Conservation (phyloP, 1,284 basidiomycete genomes). For the Ustilago hordei region DNA sequence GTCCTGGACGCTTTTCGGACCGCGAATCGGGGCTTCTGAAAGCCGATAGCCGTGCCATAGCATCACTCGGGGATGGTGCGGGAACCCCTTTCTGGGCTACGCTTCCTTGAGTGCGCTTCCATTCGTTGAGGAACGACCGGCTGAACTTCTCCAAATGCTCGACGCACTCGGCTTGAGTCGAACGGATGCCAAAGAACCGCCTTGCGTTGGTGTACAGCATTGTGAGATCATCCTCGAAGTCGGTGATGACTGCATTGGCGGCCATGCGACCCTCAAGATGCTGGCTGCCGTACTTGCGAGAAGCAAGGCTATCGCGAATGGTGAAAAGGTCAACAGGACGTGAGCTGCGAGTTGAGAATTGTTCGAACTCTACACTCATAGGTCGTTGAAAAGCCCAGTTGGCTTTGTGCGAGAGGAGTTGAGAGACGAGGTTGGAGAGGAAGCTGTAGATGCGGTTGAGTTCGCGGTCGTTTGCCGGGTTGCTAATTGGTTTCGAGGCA, state of each 20-base stretch:
- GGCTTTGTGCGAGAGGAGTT: slow-evolving; percentile 47
- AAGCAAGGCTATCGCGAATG: slow-evolving; percentile 39
- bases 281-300: slow-evolving; percentile 44
- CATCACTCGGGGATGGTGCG: slow-evolving; percentile 8
- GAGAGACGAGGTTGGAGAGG: slow-evolving; percentile 42
- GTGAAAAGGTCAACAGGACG: slow-evolving; percentile 47
- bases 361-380: slow-evolving; percentile 42
- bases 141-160: slow-evolving; percentile 52
- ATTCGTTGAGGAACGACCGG: slow-evolving; percentile 42
- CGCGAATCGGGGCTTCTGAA: slow-evolving; percentile 31
- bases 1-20: slow-evolving; percentile 20
- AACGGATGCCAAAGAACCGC: slow-evolving; percentile 39
- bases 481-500: slow-evolving; percentile 7
- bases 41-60: slow-evolving; percentile 10
- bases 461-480: slow-evolving; percentile 27
- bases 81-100: slow-evolving; percentile 11
- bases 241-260: slow-evolving; percentile 47
- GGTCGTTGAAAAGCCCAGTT: slow-evolving; percentile 46
- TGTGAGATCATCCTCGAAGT: slow-evolving; percentile 49
- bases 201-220: slow-evolving; percentile 44
- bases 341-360: slow-evolving; percentile 43
- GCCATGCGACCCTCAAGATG: slow-evolving; percentile 39
- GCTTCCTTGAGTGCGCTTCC: slow-evolving; percentile 37
- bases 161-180: slow-evolving; percentile 47
- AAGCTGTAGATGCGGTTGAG: slow-evolving; percentile 45